phyloP scores from a whole-genome alignment of 495 filamentous ascomycete genomes.

The Xylaria bambusicola region DNA sequence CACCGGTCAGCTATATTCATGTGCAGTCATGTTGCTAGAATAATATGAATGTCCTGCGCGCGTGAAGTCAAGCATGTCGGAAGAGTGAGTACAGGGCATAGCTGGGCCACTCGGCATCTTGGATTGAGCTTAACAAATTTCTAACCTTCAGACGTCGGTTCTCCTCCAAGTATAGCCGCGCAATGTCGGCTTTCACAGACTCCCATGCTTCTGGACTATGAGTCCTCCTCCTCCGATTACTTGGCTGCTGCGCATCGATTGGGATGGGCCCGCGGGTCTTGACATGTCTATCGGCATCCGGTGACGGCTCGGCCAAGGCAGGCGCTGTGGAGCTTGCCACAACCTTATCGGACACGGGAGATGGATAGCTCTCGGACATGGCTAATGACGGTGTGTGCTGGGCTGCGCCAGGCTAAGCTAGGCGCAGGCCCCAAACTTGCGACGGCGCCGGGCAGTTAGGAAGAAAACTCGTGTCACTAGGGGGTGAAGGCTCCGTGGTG shows the following conservation, averaged over 20 bases:
- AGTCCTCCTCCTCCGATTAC: conserved; percentile 26
- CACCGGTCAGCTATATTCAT: conserved; percentile 6
- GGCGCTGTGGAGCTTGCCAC: background rate
- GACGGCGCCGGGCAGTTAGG: background rate
- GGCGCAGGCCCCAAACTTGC: background rate
- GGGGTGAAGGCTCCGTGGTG: conserved; percentile 1
- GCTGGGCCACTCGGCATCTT: too few relatives aligned
- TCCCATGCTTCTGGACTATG: conserved; percentile 35
- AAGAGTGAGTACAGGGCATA: too few relatives aligned
- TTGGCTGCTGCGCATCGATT: conserved; percentile 10
- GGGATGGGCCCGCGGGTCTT: conserved; percentile 1
- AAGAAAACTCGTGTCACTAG: background rate
- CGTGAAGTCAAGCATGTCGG: too few relatives aligned
- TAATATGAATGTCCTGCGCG: too few relatives aligned
- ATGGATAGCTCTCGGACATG: conserved; percentile 9
- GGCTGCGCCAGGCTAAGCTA: background rate
- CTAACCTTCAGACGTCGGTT: conserved; percentile 32
- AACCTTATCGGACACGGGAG: conserved; percentile 12
- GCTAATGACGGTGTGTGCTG: background rate
- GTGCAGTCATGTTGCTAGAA: too few relatives aligned
- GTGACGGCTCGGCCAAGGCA: background rate
- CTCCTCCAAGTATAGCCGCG: conserved; percentile 33
- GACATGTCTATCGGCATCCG: background rate
- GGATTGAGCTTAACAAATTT: background rate
- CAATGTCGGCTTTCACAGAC: conserved; percentile 31